These are phyloP conservation scores for Aureobasidium sp. DNA, from an alignment of 2,329 filamentous ascomycete species.

Conservation along the genomic window DNA sequence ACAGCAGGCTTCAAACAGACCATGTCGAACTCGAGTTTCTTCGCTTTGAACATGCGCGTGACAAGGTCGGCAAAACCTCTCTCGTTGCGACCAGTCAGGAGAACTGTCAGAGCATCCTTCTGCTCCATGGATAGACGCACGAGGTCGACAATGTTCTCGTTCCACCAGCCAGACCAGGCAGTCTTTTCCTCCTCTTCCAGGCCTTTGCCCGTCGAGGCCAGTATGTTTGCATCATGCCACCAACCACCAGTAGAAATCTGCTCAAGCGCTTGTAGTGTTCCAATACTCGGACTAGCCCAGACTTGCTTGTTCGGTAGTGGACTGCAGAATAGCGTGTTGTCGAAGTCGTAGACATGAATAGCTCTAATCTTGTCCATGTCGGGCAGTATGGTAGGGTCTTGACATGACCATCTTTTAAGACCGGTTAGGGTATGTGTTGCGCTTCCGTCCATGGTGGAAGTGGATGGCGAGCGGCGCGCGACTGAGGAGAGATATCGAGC, in stretches of 20 bases:
- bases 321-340: slow-evolving; percentile 91
- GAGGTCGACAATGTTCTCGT: slow-evolving; percentile 74
- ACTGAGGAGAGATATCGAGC: not conserved
- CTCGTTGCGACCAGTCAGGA: slow-evolving; percentile 82
- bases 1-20: slow-evolving; percentile 78
- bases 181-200: slow-evolving; percentile 71
- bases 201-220: slow-evolving; percentile 79
- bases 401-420: slow-evolving; percentile 76
- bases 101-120: slow-evolving; percentile 74
- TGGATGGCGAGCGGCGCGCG: not conserved
- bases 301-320: slow-evolving; percentile 82
- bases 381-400: slow-evolving; percentile 61
- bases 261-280: slow-evolving; percentile 67
- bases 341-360: slow-evolving; percentile 95
- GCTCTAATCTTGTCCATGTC: slow-evolving; percentile 63
- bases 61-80: slow-evolving; percentile 69
- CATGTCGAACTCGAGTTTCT: slow-evolving; percentile 79
- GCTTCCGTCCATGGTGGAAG: not conserved
- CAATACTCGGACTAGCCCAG: slow-evolving; percentile 75
- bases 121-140: slow-evolving; percentile 76
- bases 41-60: slow-evolving; percentile 71
- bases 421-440: slow-evolving; percentile 57
- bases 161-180: slow-evolving; percentile 94
- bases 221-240: slow-evolving; percentile 91
- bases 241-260: slow-evolving; percentile 78